These are phyloP conservation scores for Raphanus raphanistrum DNA, from an alignment of 345 rosid genomes.

Conservation along the genomic window DNA sequence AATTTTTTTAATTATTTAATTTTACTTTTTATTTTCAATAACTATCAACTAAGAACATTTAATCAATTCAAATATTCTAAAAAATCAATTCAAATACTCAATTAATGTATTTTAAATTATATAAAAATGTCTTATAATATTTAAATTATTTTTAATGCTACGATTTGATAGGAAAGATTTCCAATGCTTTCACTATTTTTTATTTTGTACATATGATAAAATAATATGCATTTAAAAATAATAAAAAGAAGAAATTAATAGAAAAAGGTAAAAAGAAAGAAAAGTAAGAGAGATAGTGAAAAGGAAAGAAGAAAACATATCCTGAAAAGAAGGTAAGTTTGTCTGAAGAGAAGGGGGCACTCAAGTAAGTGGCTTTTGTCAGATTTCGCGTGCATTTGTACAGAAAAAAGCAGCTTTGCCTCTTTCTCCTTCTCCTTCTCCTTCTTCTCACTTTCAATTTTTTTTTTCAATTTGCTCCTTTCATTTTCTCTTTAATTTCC, in stretches of 20 bases:
- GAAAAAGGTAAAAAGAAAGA: not conserved
- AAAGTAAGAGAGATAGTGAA: constrained; percentile 5
- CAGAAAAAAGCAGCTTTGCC: not conserved
- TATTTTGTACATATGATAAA: not conserved
- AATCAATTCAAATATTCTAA: too few species aligned
- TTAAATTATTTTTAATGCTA: too few species aligned
- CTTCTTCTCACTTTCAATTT: constrained; percentile 15
- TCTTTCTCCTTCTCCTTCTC: not conserved
- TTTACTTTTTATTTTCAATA: too few species aligned
- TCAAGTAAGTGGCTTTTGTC: constrained; percentile 37
- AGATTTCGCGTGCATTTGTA: constrained; percentile 41
- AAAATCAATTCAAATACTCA: too few species aligned
- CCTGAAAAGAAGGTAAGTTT: constrained; percentile 45
- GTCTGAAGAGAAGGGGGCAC: constrained; percentile 41
- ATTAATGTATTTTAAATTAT: too few species aligned
- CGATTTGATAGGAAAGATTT: not conserved
- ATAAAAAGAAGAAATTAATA: not conserved
- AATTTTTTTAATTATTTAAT: too few species aligned
- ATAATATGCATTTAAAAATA: not conserved
- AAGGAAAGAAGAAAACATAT: constrained; percentile 43
- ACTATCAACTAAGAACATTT: too few species aligned
- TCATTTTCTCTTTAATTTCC: not conserved
- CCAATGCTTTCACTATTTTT: not conserved
- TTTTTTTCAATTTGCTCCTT: not conserved
- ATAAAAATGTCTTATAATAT: too few species aligned